Conservation (phyloP, 2,329 filamentous ascomycete genomes). For the Aspergillus clavatus region DNA sequence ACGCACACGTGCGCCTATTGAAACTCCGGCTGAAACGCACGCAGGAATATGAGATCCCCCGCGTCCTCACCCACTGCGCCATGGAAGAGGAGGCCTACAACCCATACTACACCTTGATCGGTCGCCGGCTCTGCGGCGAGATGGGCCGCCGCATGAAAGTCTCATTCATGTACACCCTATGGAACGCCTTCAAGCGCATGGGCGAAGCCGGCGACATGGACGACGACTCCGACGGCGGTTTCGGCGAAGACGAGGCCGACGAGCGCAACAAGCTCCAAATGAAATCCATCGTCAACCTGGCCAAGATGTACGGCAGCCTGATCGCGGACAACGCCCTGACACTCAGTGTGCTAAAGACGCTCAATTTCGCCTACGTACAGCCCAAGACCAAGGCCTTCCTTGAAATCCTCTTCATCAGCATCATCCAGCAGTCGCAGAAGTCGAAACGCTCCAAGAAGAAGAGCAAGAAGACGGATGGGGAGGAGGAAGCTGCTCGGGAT, state of each 20-base stretch:
- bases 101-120: constrained; percentile 86
- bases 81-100: constrained; percentile 83
- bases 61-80: constrained; percentile 81
- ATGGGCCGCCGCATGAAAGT: constrained; percentile 69
- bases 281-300: constrained; percentile 61
- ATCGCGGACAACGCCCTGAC: constrained; percentile 56
- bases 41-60: constrained; percentile 80
- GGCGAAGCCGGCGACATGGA: constrained; percentile 64
- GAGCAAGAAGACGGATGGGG: constrained; percentile 13
- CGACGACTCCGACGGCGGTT: constrained; percentile 56
- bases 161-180: constrained; percentile 81
- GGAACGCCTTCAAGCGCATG: constrained; percentile 77
- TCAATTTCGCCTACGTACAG: constrained; percentile 75
- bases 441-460: constrained; percentile 29
- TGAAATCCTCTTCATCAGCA: constrained; percentile 71
- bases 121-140: constrained; percentile 64
- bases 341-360: constrained; percentile 54
- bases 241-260: constrained; percentile 49
- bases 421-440: constrained; percentile 64
- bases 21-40: constrained; percentile 82
- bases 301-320: constrained; percentile 61
- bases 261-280: constrained; percentile 50
- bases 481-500: constrained; percentile 37
- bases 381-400: constrained; percentile 71
- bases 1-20: constrained; percentile 72